A percentile compares a stretch with the other conserved stretches of the same genome.
phyloP scores from a whole-genome alignment of 1,284 basidiomycete species.

The Pyrrhoderma lamaoense region DNA sequence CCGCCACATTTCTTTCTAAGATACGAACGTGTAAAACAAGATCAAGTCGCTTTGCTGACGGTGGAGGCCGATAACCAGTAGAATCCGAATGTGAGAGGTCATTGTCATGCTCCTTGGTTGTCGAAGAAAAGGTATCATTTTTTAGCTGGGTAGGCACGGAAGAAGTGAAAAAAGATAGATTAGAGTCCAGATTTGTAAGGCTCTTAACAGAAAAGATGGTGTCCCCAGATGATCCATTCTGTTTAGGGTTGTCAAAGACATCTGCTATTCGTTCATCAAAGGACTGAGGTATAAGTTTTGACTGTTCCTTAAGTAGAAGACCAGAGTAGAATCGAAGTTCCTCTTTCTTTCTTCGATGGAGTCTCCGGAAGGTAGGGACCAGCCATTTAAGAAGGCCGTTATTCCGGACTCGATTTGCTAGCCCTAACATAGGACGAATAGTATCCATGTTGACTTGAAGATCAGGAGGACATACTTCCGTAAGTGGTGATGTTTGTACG shows the following conservation, averaged over 20 bases:
- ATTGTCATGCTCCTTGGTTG: background rate
- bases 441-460: conserved; percentile 47
- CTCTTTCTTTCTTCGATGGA: conserved; percentile 38
- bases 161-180: conserved; percentile 12
- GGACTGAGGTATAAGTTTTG: no score
- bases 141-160: background rate
- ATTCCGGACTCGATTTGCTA: conserved; percentile 51
- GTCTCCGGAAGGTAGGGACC: conserved; percentile 33
- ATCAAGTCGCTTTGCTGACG: conserved; percentile 31
- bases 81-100: background rate
- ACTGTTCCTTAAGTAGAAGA: conserved; percentile 10
- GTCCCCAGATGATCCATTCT: no score
- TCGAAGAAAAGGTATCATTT: background rate
- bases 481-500: conserved; percentile 19
- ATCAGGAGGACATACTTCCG: conserved; percentile 39
- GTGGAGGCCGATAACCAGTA: background rate
- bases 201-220: background rate
- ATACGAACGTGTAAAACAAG: conserved; percentile 48
- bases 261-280: no score
- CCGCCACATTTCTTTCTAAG: conserved; percentile 43
- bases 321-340: conserved; percentile 39
- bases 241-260: no score
- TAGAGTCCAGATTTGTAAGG: background rate
- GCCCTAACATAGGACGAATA: conserved; percentile 47
- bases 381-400: conserved; percentile 53